Base-by-base conservation (phyloP, 306 rosid genomes). In the Malus orientalis region DNA sequence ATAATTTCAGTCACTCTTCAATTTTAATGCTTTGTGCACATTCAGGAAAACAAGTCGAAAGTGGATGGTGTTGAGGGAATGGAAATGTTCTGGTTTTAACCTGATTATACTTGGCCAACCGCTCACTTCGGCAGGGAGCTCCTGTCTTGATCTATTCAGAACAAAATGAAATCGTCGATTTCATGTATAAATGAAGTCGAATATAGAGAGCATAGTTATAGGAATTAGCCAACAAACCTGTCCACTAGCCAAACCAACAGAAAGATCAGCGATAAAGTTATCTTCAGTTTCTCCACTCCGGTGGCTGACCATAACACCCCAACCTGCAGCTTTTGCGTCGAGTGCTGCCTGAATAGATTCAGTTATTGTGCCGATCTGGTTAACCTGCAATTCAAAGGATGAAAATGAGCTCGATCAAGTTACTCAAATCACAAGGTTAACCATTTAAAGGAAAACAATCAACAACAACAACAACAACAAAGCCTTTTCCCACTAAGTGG, bases 241-340 rank as follows among this genome's bases (percentile, higher is more conserved):
- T 88, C 99, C 96, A 74, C 99, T 96, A 62, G 99, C 99, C 90
- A 96, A 87, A 69, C 99, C 99, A 81, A 96, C 97, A 30, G 98
- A 90, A 83, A 96, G 99, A 83, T 96, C 99, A 22, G 99, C 99
- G 69, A 96, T 96, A 84, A 96, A 96, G 87, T 96, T 92, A 80
- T 96, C 99, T 80, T 96, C 98, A 30, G 99, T 96, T 88, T 96
- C 99, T 33, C 99, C 99, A 71, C 99, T 96, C 53, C 98, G 86
- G 77, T 96, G 98, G 86, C 99, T 92, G 77, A 96, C 99, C 99
- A 96, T 96, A 81, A 96, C 98, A 68, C 99, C 98, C 99, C 98
- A 96, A 76, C 99, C 97, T 8, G 99, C 98, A 30, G 98, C 97
- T 82, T 96, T 96, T 40, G 99, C 89, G 87, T 96, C 99, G 62